Evolutionary conservation across 2,329 filamentous ascomycete genomes (phyloP).

Genomic region (Epichloe gansuensis): DNA sequence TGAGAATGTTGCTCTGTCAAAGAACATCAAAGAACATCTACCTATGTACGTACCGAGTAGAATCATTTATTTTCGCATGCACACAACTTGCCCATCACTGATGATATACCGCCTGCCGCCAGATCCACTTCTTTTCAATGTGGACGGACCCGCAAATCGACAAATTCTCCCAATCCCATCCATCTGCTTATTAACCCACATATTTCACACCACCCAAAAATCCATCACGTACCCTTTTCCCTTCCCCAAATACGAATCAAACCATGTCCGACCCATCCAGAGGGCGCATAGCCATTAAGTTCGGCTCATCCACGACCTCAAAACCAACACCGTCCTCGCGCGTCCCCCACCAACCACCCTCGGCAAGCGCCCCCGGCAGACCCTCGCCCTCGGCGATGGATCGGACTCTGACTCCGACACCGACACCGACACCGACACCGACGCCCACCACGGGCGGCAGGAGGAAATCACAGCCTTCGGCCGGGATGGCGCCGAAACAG

Average conservation of each 20-base stretch:
- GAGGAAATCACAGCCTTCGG: constrained; percentile 41
- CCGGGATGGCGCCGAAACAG: constrained; percentile 30
- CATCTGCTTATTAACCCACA: not conserved
- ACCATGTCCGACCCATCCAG: constrained; percentile 27
- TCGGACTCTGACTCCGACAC: constrained; percentile 34
- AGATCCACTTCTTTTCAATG: too few relatives aligned
- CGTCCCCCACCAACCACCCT: constrained; percentile 30
- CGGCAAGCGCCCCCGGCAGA: constrained; percentile 35
- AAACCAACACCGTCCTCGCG: not conserved
- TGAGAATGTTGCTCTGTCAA: too few relatives aligned
- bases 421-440: constrained; percentile 34
- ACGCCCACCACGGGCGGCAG: constrained; percentile 22
- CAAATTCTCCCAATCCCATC: too few relatives aligned
- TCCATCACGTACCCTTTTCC: not conserved
- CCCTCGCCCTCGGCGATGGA: constrained; percentile 25
- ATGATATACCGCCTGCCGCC: too few relatives aligned
- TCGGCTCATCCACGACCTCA: constrained; percentile 21
- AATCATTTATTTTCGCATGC: too few relatives aligned
- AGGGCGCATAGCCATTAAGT: constrained; percentile 37
- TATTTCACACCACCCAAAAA: too few relatives aligned
- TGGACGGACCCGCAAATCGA: too few relatives aligned
- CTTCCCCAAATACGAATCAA: not conserved
- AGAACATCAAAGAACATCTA: too few relatives aligned
- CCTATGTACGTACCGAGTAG: too few relatives aligned
- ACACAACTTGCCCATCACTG: too few relatives aligned